Evolutionary conservation across 1,284 basidiomycete species (phyloP).

Genomic region (Boletellus dicymbophilus): DNA sequence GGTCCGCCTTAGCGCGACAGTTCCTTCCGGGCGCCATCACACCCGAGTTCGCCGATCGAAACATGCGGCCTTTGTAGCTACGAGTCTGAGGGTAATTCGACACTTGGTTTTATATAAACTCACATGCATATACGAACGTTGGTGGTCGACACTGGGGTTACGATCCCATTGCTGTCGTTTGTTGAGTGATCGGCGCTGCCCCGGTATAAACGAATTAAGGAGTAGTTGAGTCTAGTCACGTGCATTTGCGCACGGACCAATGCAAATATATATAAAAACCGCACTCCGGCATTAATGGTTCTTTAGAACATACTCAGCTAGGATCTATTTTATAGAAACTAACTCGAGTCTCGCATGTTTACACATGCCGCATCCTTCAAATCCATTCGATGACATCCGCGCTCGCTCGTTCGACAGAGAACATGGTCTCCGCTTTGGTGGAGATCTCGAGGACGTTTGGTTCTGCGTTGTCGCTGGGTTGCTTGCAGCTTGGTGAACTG

Average conservation of each 20-base stretch:
- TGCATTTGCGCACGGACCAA: conserved; percentile 31
- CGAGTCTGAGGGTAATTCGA: background rate
- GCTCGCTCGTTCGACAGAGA: conserved; percentile 78
- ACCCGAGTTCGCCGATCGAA: background rate
- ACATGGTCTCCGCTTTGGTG: conserved; percentile 48
- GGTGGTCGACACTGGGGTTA: no score
- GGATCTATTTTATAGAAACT: conserved; percentile 90
- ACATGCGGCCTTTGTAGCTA: background rate
- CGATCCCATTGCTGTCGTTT: no score
- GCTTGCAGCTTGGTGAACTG: conserved; percentile 37
- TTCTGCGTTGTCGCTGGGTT: conserved; percentile 36
- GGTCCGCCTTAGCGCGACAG: no score
- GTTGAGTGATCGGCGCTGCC: background rate
- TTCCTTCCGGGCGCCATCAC: no score
- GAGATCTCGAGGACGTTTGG: conserved; percentile 78
- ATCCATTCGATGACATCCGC: conserved; percentile 76
- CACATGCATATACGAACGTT: no score
- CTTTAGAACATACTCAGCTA: conserved; percentile 81
- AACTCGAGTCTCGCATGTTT: conserved; percentile 89
- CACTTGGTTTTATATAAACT: no score
- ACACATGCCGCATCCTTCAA: conserved; percentile 80
- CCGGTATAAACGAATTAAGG: background rate
- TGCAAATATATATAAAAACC: conserved; percentile 40
- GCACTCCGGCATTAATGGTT: conserved; percentile 27
- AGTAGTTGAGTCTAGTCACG: conserved; percentile 10